Base-by-base conservation (phyloP, 495 filamentous ascomycete genomes). In the Xylaria curta region DNA sequence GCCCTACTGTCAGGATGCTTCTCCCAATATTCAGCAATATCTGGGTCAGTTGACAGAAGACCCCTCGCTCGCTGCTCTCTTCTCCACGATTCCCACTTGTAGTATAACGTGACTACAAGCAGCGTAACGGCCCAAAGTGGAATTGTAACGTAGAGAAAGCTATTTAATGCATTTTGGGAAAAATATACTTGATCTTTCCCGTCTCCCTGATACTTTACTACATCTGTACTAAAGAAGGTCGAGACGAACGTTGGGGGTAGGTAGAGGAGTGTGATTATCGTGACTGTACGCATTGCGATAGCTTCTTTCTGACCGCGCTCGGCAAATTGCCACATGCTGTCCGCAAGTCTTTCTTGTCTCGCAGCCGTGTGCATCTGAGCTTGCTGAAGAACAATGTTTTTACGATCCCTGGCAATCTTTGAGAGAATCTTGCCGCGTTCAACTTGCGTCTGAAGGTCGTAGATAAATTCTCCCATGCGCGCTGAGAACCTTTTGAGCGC, bases 181-280 rank as follows among this genome's bases (percentile, higher is more conserved):
- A 81, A 83, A 12, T 72, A 65, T 13, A 73, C 79, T 49, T 65
- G 40, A 40, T 65, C 62, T 78, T 72, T 47, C 26, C 62, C 62
- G 24, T 65, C 38, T 28, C 38, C 62, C 62, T 84, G 81, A 64
- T 81, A 85, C 66, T 81, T 84, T 13, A 85, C 73, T 46, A 85
- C 76, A 54, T 85, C 83, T 9, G 83, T 86, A 69, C 82, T 82
- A 70, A 86, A 85, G 67, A 86, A 82, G 17, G 84, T 84, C 73
- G 83, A 84, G 4, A 85, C 84, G 66, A 85, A 85, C 4, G 83
- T 85, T 28, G 78, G 80, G 0, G 84, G 83, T 6, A 86, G 78
- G 64, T 81, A 86, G 5, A 85, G 56, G 4, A 86, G 72, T 0
- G 82, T 85, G 1, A 83, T 81, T 12, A 83, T 62, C 3, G 82